phyloP scores from a whole-genome alignment of 2,329 filamentous ascomycete species.

The Aaosphaeria pasadenensis region DNA sequence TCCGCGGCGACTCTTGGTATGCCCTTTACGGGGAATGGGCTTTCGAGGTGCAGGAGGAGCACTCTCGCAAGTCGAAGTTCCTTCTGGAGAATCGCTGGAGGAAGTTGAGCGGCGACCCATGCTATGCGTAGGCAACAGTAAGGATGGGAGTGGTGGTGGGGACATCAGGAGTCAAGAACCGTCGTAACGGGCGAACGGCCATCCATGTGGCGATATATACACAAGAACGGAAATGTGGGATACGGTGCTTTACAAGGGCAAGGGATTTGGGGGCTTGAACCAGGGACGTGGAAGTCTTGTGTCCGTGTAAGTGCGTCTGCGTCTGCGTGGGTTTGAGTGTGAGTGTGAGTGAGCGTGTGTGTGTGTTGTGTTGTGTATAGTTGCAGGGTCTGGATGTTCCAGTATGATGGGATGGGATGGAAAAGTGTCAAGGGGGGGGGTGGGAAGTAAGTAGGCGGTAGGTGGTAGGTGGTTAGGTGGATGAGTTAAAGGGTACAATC shows the following conservation, averaged over 20 bases:
- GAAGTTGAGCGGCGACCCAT: slow-evolving; percentile 16
- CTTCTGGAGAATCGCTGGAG: slow-evolving; percentile 30
- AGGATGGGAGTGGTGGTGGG: slow-evolving; percentile 1
- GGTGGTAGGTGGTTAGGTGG: too few relatives aligned
- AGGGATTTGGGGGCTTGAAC: slow-evolving; percentile 29
- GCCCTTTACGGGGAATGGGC: slow-evolving; percentile 51
- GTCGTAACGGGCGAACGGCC: neutral
- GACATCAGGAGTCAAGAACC: neutral
- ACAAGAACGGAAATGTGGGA: slow-evolving; percentile 8
- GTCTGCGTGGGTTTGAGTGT: too few relatives aligned
- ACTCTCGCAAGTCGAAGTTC: slow-evolving; percentile 16
- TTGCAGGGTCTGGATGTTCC: too few relatives aligned
- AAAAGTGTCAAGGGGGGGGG: too few relatives aligned
- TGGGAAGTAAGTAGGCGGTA: too few relatives aligned
- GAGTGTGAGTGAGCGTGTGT: too few relatives aligned
- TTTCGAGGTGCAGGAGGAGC: slow-evolving; percentile 27
- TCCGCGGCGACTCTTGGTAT: slow-evolving; percentile 64
- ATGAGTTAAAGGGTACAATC: too few relatives aligned
- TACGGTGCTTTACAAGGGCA: slow-evolving; percentile 7
- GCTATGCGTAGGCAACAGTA: slow-evolving; percentile 20
- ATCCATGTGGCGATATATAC: slow-evolving; percentile 26
- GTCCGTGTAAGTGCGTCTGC: too few relatives aligned
- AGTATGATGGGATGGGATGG: too few relatives aligned
- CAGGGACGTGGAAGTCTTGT: slow-evolving; percentile 16
- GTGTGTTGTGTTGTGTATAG: too few relatives aligned